Base-by-base conservation (phyloP, 2,329 filamentous ascomycete genomes). In the Pseudogymnoascus sp. region DNA sequence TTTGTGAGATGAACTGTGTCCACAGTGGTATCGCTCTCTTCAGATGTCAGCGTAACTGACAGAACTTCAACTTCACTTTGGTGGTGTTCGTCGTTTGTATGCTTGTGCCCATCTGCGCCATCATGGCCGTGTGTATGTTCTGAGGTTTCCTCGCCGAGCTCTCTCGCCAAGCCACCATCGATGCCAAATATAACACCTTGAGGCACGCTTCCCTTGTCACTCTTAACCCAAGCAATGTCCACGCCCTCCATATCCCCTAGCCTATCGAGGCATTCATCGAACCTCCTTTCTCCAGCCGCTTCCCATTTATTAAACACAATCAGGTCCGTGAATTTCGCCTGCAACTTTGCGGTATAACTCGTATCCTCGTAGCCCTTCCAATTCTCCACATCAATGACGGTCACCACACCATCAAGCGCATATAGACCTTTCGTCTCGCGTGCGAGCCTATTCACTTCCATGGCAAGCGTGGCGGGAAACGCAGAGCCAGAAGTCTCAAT, bases 51-150 rank as follows among this genome's bases (percentile, higher is more conserved):
- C 6, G 87, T 85, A n/a, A 96, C 79, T 1, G 90, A 95, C 1
- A 97, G 77, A 2, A 97, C 93, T 72, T 97, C 93, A 22, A 97
- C 91, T 75, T 97, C 93, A 35, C 79, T 83, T 64, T 88, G 87
- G 74, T 97, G 93, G 3, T 69, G 74, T 65, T 84, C 78, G 5
- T 71, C 74, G 65, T 83, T 77, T 2, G 75, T 69, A 60, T 72
- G 57, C 6, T 57, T 63, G 50, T 63, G 63, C n/a, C 60, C 60
- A 30, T 61, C 35, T 14, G 38, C 20, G 20, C 80, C 76, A 7
- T 67, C 67, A 63, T 82, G 78, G 43, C 72, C 69, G 68, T 76
- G 68, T 0, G 68, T 71, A 58, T 78, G 73, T 74, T 68, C 2
- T 70, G 64, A 1, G 74, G 69, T 66, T 12, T 70, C 75, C 41